These are phyloP conservation scores for Penicillium ochrochloron DNA, from an alignment of 495 filamentous ascomycete species.

Conservation along the genomic window DNA sequence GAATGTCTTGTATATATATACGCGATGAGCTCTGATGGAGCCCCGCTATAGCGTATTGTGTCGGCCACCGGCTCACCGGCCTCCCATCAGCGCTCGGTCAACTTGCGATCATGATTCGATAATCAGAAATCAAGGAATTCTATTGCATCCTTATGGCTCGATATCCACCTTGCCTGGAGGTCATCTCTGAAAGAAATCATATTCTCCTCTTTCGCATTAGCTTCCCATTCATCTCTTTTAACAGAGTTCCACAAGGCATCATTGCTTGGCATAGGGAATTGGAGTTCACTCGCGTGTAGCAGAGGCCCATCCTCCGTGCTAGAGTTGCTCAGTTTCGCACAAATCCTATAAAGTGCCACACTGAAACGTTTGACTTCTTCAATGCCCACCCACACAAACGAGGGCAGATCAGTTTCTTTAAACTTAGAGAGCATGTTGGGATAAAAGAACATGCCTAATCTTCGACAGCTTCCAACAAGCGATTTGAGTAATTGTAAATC, in stretches of 20 bases:
- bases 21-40: not conserved
- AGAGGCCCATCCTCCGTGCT: not conserved
- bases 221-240: slow-evolving; percentile 27
- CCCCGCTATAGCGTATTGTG: not conserved
- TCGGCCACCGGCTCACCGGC: not conserved
- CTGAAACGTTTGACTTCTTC: slow-evolving; percentile 40
- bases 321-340: slow-evolving; percentile 14
- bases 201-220: slow-evolving; percentile 7
- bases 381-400: slow-evolving; percentile 33
- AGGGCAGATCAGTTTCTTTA: slow-evolving; percentile 12
- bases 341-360: slow-evolving; percentile 33
- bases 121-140: slow-evolving; percentile 3
- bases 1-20: too few relatives aligned
- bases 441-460: slow-evolving; percentile 37
- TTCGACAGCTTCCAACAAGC: slow-evolving; percentile 34
- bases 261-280: slow-evolving; percentile 35
- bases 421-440: slow-evolving; percentile 33
- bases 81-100: not conserved
- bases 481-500: slow-evolving; percentile 26
- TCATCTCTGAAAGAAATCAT: slow-evolving; percentile 8
- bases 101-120: not conserved
- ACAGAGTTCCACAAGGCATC: slow-evolving; percentile 29
- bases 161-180: slow-evolving; percentile 31
- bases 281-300: slow-evolving; percentile 30
- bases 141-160: slow-evolving; percentile 18